Conservation (phyloP, 305 asterid genomes). For the Fraxinus paxiana region DNA sequence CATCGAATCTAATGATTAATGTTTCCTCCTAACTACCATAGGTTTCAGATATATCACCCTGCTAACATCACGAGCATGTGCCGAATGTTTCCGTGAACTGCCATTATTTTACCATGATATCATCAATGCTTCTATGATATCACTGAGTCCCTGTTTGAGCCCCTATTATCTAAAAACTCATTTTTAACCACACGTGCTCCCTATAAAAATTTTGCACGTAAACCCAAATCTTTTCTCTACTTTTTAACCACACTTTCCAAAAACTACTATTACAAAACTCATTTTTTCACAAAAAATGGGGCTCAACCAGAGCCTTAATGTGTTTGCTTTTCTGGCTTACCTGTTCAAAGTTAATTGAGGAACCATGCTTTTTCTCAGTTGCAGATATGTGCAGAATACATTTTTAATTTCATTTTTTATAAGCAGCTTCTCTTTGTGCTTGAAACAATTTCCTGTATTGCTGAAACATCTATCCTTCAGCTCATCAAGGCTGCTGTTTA, state of each 20-base stretch:
- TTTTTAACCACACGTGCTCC: neutral
- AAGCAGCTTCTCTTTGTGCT: neutral
- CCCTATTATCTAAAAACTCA: neutral
- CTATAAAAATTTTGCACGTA: neutral
- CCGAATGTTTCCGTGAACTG: neutral
- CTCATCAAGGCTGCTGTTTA: neutral
- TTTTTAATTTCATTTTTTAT: neutral
- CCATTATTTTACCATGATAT: neutral
- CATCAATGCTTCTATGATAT: neutral
- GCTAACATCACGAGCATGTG: neutral
- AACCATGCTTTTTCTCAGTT: neutral
- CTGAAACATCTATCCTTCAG: neutral
- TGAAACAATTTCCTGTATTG: neutral
- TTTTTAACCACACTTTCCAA: neutral
- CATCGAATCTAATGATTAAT: neutral
- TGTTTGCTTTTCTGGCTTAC: neutral
- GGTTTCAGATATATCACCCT: neutral
- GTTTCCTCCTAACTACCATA: neutral
- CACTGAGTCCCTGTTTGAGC: neutral
- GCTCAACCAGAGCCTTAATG: neutral
- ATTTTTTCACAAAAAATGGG: neutral
- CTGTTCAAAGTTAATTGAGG: neutral
- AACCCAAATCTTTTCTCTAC: neutral
- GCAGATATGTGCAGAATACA: neutral
- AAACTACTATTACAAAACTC: neutral